Conservation (phyloP, 2,329 filamentous ascomycete genomes). For the Fusarium papillatum region DNA sequence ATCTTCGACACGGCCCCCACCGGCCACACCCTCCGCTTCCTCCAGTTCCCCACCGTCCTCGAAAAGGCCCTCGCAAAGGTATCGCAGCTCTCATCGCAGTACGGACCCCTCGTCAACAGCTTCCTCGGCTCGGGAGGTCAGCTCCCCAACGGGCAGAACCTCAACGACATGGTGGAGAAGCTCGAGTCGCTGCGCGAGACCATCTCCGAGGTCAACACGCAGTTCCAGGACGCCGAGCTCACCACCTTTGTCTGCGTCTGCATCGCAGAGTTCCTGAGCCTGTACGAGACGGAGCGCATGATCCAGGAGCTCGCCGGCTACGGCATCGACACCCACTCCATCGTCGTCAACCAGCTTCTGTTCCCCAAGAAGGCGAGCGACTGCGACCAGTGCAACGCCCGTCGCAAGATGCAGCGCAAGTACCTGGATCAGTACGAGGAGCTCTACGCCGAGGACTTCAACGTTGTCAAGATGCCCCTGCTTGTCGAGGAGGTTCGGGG, state of each 20-base stretch:
- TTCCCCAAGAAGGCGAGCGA: slow-evolving; percentile 89
- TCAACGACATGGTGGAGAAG: slow-evolving; percentile 93
- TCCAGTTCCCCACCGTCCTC: slow-evolving; percentile 97
- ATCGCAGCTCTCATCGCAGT: slow-evolving; percentile 92
- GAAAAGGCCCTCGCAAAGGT: slow-evolving; percentile 99
- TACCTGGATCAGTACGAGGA: slow-evolving; percentile 99
- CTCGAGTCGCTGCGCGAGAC: slow-evolving; percentile 94
- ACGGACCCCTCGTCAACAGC: slow-evolving; percentile 95
- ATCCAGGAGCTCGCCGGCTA: slow-evolving; percentile 97
- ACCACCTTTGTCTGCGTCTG: slow-evolving; percentile 99
- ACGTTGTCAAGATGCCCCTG: slow-evolving; percentile 98
- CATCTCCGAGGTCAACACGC: slow-evolving; percentile 94
- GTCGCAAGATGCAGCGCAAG: slow-evolving; percentile 99
- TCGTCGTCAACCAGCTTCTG: slow-evolving; percentile 97
- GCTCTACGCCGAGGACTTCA: slow-evolving; percentile 95
- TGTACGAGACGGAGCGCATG: slow-evolving; percentile 99
- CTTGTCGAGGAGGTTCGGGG: slow-evolving; percentile 96
- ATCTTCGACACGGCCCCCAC: slow-evolving; percentile 99
- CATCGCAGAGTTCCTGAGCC: slow-evolving; percentile 95
- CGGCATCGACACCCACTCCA: slow-evolving; percentile 95
- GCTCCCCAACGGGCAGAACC: slow-evolving; percentile 92
- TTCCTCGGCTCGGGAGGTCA: slow-evolving; percentile 83
- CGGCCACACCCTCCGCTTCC: slow-evolving; percentile 97
- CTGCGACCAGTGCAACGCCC: slow-evolving; percentile 95
- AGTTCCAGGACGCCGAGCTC: slow-evolving; percentile 97